Base-by-base conservation (phyloP, 805 yeast genomes). In the Wickerhamiella parazyma region DNA sequence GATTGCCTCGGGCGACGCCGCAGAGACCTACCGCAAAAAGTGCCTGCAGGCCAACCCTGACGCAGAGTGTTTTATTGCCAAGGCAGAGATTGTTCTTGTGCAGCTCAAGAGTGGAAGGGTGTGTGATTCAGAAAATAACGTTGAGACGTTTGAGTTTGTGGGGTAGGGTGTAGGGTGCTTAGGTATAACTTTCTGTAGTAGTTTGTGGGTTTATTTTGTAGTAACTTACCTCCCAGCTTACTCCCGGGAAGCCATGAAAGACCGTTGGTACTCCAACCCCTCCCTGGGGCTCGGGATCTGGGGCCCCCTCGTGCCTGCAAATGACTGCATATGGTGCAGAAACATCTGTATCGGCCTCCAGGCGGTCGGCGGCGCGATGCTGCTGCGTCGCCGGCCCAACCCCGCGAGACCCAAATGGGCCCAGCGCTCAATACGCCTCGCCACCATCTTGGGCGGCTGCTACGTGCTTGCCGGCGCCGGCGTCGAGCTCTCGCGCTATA, bases 91-190 rank as follows among this genome's bases (percentile, higher is more conserved):
- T 43, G 80, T 80, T 1, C 69, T 84, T 42, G 68, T 86, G 16
- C 66, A 70, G 54, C 68, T 87, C 35, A 70, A 69, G 37, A 70
- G 73, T 33, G 86, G 85, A 20, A 80, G 79, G 54, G 81, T 86
- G 19, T 83, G 93, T 10, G 95, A 87, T 55, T 43, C 42, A 21
- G 18, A 29, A 20, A 51, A 52, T 46, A 21, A 53, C 38, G 52
- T 53, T 12, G 42, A 51, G 34, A 16, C 7, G 10, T 8, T 39
- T 10, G 36, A 11, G 6, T 28, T 28, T 28, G n/a, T n/a, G n/a
- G n/a, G n/a, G n/a, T n/a, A n/a, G n/a, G n/a, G n/a, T n/a, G n/a
- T n/a, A n/a, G n/a, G n/a, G n/a, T n/a, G n/a, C n/a, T n/a, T n/a
- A n/a, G n/a, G n/a, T n/a, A n/a, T n/a, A n/a, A n/a, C n/a, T n/a